Percentiles rank a stretch among this genome's conserved stretches.
Conservation (phyloP, 1,139 yeast genomes). For the Kurtzmaniella natalensis region DNA sequence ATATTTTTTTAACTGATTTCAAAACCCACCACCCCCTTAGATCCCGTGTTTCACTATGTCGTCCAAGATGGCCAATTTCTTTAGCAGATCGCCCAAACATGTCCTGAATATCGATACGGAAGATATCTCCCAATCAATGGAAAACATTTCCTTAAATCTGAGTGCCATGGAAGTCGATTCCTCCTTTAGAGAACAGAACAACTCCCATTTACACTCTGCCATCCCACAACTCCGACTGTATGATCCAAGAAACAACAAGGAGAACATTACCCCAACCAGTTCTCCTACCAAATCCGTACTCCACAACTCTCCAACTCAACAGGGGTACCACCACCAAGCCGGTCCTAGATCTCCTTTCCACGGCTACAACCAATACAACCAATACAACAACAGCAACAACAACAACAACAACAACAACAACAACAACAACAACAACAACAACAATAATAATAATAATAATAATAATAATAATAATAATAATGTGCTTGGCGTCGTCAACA, state of each 20-base stretch:
- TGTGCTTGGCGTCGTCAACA: too few relatives aligned
- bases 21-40: too few relatives aligned
- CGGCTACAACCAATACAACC: slow-evolving; percentile 3
- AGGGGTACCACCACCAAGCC: slow-evolving; percentile 5
- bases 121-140: slow-evolving; percentile 43
- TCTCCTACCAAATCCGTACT: slow-evolving; percentile 43
- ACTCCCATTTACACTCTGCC: slow-evolving; percentile 14
- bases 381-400: slow-evolving; percentile 3
- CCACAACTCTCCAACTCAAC: slow-evolving; percentile 28
- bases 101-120: slow-evolving; percentile 17
- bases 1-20: too few relatives aligned
- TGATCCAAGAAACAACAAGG: slow-evolving; percentile 29
- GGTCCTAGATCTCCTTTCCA: slow-evolving; percentile 5
- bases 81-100: slow-evolving; percentile 23
- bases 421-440: slow-evolving; percentile 8
- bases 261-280: slow-evolving; percentile 40
- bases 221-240: slow-evolving; percentile 10
- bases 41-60: too few relatives aligned
- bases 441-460: too few relatives aligned
- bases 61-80: slow-evolving; percentile 19
- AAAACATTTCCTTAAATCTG: slow-evolving; percentile 37
- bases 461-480: too few relatives aligned
- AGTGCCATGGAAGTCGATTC: slow-evolving; percentile 41
- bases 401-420: slow-evolving; percentile 7
- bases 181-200: slow-evolving; percentile 17